Evolutionary conservation across 768 basidiomycete genomes (phyloP), one percentile per base, ranked within the genome.

Genomic region (Crucibulum laeve): DNA sequence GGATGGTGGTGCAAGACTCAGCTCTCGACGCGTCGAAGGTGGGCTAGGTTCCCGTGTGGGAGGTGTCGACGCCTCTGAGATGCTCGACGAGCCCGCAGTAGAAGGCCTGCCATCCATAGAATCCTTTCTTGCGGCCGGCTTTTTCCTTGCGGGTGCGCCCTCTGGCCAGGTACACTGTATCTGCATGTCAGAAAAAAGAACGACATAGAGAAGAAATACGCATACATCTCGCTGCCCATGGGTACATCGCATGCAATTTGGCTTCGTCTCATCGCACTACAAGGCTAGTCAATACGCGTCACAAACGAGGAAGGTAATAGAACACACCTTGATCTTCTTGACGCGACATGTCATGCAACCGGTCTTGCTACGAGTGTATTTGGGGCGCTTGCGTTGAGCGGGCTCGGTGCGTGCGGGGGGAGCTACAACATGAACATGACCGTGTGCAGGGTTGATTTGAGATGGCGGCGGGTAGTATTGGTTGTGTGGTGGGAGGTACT

Each of bases 351-450:
- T 93, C 59, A 95, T 68, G 60, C 93, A 97, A 18, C 93, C 93
- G 1, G 91, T 92, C 70, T 95, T 93, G 65, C 88, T 91, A 54
- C 93, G 79, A 49, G 89, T 91, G 55, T 94, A 94, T 72, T 96
- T 96, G 38, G 89, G 90, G 25, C 89, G 84, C 60, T 89, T 90
- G 46, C 88, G 77, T 54, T 75, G 71, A 13, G 71, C 55, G 19
- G 71, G 46, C 38, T 80, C 85, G 25, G 63, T 65, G 40, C 76
- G 73, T 42, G 74, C 61, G 18, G 71, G 70, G 3, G 74, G 67
- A 8, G 72, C 58, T 44, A 76, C 68, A 35, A 74, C 63, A 48
- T 83, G 80, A 48, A 64, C 63, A 53, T 52, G 53, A 40, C 70
- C 69, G 48, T 77, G 74, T 2, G 35, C 10, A 10, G 35, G 13